Evolutionary conservation across 805 yeast genomes (phyloP), one percentile per base, ranked within the genome.

Genomic region (Tetrapisispora iriomotensis): DNA sequence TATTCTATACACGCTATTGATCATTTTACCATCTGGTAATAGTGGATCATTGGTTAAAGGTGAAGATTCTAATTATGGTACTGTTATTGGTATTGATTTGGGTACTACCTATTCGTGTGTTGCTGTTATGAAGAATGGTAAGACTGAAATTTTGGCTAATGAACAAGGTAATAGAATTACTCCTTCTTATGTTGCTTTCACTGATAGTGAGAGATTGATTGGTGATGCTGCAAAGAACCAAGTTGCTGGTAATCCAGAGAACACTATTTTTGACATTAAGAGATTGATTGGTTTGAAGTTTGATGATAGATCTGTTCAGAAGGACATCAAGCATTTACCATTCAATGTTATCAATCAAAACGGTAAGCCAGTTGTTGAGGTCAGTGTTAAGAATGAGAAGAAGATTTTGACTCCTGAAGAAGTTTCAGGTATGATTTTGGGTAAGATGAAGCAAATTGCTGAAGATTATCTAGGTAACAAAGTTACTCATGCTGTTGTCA

Each of bases 31-130:
- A 31, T 63, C 64, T 30, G 42, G 56, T 15, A 56, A 56, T 30
- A 49, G 58, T 41, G 48, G 51, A 31, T 48, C 56, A 38, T 36
- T 65, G 29, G 58, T 60, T 21, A 62, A 63, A 41, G 64, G 53
- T 31, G 64, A 52, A 21, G 68, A 65, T 15, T 59, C 60, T 5
- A 75, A 59, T 46, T 75, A 75, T 45, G 81, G 81, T 43, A 74
- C 72, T 43, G 90, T 82, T 35, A 83, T 84, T 51, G 94, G 97
- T 68, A 90, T 90, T 60, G 97, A 90, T 72, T 75, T 90, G 68
- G 98, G 98, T 64, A 88, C 96, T 45, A 88, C 96, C 2, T 88
- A 88, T 69, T 87, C 96, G 1, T 88, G 96, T 78, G 96, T 88
- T 41, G 96, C 95, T 51, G 86, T 76, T 35, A 76, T 77, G 82